Percentiles rank a stretch among this genome's conserved stretches.
These are phyloP conservation scores for Dichomitus squalens DNA, from an alignment of 1,284 basidiomycete species.

Conservation along the genomic window DNA sequence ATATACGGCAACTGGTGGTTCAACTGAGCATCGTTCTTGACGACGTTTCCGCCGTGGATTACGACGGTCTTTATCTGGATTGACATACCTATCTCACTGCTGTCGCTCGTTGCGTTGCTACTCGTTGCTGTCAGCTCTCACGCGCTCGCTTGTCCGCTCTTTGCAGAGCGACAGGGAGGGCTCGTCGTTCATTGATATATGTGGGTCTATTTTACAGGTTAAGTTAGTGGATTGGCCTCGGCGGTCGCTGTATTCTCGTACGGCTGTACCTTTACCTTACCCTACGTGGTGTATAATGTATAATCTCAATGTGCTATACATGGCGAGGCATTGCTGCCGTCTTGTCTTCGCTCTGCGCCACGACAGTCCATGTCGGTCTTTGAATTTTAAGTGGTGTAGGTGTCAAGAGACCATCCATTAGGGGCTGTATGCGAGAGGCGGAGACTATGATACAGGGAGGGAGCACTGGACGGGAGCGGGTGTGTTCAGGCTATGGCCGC, in stretches of 20 bases:
- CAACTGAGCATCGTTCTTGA: conserved; percentile 3
- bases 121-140: conserved; percentile 1
- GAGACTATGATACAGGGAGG: conserved; percentile 2
- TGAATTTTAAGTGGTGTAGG: too few species aligned
- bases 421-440: neutral
- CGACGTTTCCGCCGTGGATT: neutral
- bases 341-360: too few species aligned
- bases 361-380: too few species aligned
- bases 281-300: conserved; percentile 14
- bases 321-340: neutral
- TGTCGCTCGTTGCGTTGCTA: conserved; percentile 7
- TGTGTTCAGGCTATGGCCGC: conserved; percentile 6
- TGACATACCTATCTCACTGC: neutral
- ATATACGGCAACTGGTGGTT: conserved; percentile 32
- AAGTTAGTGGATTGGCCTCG: conserved; percentile 8
- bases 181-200: neutral
- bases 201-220: conserved; percentile 10
- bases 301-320: conserved; percentile 3
- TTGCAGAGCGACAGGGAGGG: too few species aligned
- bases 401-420: neutral
- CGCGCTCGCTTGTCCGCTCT: neutral
- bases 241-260: conserved; percentile 11
- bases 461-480: neutral
- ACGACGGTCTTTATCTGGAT: neutral
- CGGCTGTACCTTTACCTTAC: conserved; percentile 15